Evolutionary conservation across 1,284 basidiomycete species (phyloP).

Genomic region (Austroboletus rostrupii): DNA sequence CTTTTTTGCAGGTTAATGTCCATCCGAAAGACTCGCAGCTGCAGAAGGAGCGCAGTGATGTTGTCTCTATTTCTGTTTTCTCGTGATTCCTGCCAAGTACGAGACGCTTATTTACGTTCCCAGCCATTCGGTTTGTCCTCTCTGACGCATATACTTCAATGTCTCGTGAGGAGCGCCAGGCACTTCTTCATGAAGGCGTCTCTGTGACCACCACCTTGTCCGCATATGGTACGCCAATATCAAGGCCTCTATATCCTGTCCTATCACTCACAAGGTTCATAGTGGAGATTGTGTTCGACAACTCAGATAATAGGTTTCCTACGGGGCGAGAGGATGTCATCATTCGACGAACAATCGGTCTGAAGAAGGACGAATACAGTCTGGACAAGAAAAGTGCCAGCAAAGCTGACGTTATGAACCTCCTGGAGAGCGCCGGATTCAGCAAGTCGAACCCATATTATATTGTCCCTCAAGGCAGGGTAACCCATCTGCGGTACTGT

Average conservation of each 20-base stretch:
- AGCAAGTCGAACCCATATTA: slow-evolving; percentile 98
- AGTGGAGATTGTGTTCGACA: slow-evolving; percentile 87
- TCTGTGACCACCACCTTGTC: slow-evolving; percentile 87
- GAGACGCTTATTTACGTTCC: slow-evolving; percentile 7
- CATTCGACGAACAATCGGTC: slow-evolving; percentile 88
- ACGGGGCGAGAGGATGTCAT: slow-evolving; percentile 84
- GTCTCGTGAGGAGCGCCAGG: slow-evolving; percentile 89
- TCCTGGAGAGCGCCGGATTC: slow-evolving; percentile 94
- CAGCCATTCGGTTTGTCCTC: slow-evolving; percentile 94
- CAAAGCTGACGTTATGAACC: slow-evolving; percentile 96
- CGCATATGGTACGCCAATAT: slow-evolving; percentile 70
- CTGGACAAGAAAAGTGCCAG: slow-evolving; percentile 93
- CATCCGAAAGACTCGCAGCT: neutral
- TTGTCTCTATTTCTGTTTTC: neutral
- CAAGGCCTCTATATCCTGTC: neutral
- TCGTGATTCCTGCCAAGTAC: neutral
- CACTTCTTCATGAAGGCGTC: slow-evolving; percentile 90
- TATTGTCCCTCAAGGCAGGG: slow-evolving; percentile 96
- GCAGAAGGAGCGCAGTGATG: neutral
- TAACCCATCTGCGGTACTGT: slow-evolving; percentile 38
- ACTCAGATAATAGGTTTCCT: slow-evolving; percentile 86
- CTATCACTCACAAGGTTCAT: slow-evolving; percentile 19
- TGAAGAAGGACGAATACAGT: slow-evolving; percentile 99
- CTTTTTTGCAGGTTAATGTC: slow-evolving; percentile 78
- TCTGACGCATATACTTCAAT: slow-evolving; percentile 97